Percentiles rank a stretch among this genome's conserved stretches.
phyloP scores from a whole-genome alignment of 495 filamentous ascomycete genomes.

The Elasticomyces elasticus region DNA sequence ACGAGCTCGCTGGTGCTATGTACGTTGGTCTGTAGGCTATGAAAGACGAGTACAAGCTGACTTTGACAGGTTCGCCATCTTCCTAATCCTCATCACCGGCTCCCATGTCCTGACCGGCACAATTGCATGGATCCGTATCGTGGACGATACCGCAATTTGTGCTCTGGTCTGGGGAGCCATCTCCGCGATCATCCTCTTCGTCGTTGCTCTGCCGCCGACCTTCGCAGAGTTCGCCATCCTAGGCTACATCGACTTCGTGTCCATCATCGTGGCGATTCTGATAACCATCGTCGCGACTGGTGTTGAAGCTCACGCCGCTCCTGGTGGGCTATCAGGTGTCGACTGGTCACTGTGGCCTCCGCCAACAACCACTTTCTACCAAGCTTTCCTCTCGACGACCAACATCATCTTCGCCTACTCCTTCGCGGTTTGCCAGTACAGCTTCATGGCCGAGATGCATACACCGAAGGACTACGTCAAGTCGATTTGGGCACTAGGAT shows the following conservation, averaged over 20 bases:
- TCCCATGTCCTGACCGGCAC: slow-evolving; percentile 25
- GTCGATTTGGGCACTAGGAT: slow-evolving; percentile 28
- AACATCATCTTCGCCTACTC: slow-evolving; percentile 20
- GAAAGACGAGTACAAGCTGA: too few relatives aligned
- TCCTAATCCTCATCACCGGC: slow-evolving; percentile 20
- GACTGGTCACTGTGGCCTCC: slow-evolving; percentile 29
- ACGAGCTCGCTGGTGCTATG: slow-evolving; percentile 23
- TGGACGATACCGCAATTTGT: slow-evolving; percentile 16
- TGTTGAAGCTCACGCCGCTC: slow-evolving; percentile 20
- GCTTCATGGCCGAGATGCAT: slow-evolving; percentile 27
- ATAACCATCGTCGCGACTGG: slow-evolving; percentile 26
- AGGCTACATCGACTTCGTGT: slow-evolving; percentile 23
- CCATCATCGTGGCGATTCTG: slow-evolving; percentile 22
- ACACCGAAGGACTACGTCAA: slow-evolving; percentile 32
- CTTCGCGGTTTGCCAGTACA: slow-evolving; percentile 13
- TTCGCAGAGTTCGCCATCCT: slow-evolving; percentile 35
- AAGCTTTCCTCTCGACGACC: slow-evolving; percentile 24
- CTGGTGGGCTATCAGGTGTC: slow-evolving; percentile 27
- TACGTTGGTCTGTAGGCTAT: too few relatives aligned
- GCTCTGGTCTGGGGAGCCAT: slow-evolving; percentile 23
- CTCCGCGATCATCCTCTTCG: slow-evolving; percentile 21
- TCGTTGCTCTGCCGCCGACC: slow-evolving; percentile 30
- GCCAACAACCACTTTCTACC: slow-evolving; percentile 27
- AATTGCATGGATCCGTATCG: slow-evolving; percentile 25
- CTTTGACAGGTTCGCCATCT: slow-evolving; percentile 22